Percentiles rank a stretch among this genome's conserved stretches.
Conservation (phyloP, 352 stramenopile genomes). For the Peronosclerospora sorghi region DNA sequence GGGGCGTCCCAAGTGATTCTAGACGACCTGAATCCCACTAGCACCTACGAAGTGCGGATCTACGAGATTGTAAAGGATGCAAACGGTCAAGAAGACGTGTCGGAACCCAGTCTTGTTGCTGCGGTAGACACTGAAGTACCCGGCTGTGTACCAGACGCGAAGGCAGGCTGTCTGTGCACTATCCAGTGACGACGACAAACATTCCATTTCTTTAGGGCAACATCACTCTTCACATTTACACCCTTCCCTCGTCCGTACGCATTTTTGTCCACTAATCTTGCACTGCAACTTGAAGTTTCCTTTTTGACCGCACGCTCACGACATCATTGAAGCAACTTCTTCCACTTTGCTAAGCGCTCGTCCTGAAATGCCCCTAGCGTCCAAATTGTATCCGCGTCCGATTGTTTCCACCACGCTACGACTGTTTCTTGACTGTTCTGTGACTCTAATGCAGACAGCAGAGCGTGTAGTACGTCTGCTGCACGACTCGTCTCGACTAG, state of each 20-base stretch:
- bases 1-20: constrained; percentile 45
- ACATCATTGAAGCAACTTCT: constrained; percentile 15
- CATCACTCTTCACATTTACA: constrained; percentile 18
- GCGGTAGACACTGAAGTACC: constrained; percentile 84
- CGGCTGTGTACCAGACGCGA: constrained; percentile 55
- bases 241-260: constrained; percentile 4
- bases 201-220: constrained; percentile 8
- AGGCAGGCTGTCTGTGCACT: constrained; percentile 26
- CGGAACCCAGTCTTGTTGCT: constrained; percentile 51
- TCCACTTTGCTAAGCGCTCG: constrained; percentile 24
- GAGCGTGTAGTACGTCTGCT: constrained; percentile 35
- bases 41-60: constrained; percentile 80
- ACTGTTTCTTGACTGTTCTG: constrained; percentile 25
- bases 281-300: not conserved
- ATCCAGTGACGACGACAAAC: constrained; percentile 28
- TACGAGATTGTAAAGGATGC: constrained; percentile 36
- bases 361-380: constrained; percentile 19
- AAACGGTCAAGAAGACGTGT: constrained; percentile 34
- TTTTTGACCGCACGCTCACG: not conserved
- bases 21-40: constrained; percentile 81
- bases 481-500: constrained; percentile 32
- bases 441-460: constrained; percentile 28
- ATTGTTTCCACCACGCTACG: constrained; percentile 44
- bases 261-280: not conserved
- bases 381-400: constrained; percentile 21